A percentile compares a stretch with the other conserved stretches of the same genome.
These are phyloP conservation scores for Russula sp. DNA, from an alignment of 768 basidiomycete species.

Conservation along the genomic window DNA sequence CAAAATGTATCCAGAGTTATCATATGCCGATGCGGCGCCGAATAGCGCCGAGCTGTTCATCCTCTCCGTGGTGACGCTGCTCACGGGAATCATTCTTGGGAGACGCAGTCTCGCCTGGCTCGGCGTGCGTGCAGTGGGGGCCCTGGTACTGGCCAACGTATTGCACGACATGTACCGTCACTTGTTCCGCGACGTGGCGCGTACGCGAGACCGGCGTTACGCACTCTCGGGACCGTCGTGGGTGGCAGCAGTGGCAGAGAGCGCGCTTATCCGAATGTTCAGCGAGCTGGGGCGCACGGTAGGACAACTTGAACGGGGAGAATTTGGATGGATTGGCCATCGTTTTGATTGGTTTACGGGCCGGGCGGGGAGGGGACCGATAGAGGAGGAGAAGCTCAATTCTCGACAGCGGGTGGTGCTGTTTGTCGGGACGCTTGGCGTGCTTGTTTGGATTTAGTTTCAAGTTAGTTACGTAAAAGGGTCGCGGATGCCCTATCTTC, in stretches of 20 bases:
- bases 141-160: slow-evolving; percentile 35
- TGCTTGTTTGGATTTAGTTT: too few relatives aligned
- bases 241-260: slow-evolving; percentile 40
- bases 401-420: slow-evolving; percentile 14
- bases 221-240: slow-evolving; percentile 29
- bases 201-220: slow-evolving; percentile 30
- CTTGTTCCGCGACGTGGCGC: slow-evolving; percentile 35
- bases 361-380: slow-evolving; percentile 34
- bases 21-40: slow-evolving; percentile 39
- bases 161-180: slow-evolving; percentile 45
- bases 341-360: slow-evolving; percentile 55
- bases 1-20: slow-evolving; percentile 39
- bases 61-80: slow-evolving; percentile 21
- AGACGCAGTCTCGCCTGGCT: slow-evolving; percentile 13
- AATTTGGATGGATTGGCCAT: slow-evolving; percentile 31
- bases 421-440: too few relatives aligned
- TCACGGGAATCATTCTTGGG: slow-evolving; percentile 21
- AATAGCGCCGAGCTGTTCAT: slow-evolving; percentile 44
- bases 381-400: slow-evolving; percentile 39
- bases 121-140: slow-evolving; percentile 23
- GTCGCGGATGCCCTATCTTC: too few relatives aligned
- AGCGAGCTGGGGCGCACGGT: slow-evolving; percentile 43
- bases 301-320: slow-evolving; percentile 40
- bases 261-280: slow-evolving; percentile 43
- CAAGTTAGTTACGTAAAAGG: too few relatives aligned